Percentiles rank a stretch among this genome's conserved stretches.
These are phyloP conservation scores for Paracoccidioides lutzii DNA, from an alignment of 2,329 filamentous ascomycete species.

Conservation along the genomic window DNA sequence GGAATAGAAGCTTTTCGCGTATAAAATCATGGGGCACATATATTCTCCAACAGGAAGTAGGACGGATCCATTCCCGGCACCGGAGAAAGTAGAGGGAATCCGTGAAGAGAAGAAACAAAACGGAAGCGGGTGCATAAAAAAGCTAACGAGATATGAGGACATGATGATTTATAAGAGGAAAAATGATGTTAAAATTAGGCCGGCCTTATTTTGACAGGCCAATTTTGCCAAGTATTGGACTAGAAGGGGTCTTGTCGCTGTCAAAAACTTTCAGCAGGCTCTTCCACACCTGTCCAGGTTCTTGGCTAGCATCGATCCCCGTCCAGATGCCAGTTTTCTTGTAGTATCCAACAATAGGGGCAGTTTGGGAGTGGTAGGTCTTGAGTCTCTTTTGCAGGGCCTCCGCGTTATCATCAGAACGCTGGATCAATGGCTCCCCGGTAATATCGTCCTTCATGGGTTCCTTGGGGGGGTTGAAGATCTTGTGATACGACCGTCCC, in stretches of 20 bases:
- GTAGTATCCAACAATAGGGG: conserved; percentile 91
- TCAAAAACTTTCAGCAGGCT: conserved; percentile 76
- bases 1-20: conserved; percentile 1
- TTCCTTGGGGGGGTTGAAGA: conserved; percentile 95
- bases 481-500: conserved; percentile 92
- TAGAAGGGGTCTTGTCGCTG: conserved; percentile 40
- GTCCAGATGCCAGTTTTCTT: conserved; percentile 96
- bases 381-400: conserved; percentile 86
- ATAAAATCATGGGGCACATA: conserved; percentile 4
- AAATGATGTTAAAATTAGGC: conserved; percentile 6
- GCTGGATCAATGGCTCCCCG: conserved; percentile 90
- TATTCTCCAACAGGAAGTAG: neutral
- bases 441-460: conserved; percentile 93
- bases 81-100: neutral
- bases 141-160: neutral
- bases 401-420: conserved; percentile 92
- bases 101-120: neutral
- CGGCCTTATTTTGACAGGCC: conserved; percentile 38
- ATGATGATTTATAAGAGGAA: neutral
- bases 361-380: conserved; percentile 90
- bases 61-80: neutral
- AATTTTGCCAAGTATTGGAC: conserved; percentile 41
- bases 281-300: conserved; percentile 93
- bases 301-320: conserved; percentile 87
- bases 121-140: neutral